Conservation (phyloP, 345 rosid genomes). For the Lenwebbia sp. region DNA sequence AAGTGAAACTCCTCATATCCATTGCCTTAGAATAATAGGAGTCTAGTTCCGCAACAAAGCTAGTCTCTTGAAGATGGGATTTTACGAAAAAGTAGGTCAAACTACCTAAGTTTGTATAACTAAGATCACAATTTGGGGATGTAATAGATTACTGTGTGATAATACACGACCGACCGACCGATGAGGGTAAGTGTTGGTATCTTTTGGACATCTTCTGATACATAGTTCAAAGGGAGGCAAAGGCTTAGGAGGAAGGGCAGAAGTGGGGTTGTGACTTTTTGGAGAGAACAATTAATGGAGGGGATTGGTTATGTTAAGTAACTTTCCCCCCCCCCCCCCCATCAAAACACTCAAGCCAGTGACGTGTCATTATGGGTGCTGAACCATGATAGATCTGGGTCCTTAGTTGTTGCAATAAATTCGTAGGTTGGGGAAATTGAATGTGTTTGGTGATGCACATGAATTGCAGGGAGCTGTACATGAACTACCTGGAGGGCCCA, state of each 20-base stretch:
- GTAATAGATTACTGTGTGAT: background rate
- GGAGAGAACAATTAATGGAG: background rate
- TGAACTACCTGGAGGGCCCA: slow-evolving; percentile 40
- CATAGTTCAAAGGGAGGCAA: background rate
- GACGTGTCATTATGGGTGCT: background rate
- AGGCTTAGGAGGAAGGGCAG: background rate
- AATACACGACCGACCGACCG: no score
- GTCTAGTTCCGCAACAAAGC: background rate
- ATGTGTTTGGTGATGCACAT: background rate
- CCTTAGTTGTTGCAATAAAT: background rate
- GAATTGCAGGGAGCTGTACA: slow-evolving; percentile 47
- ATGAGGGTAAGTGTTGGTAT: background rate
- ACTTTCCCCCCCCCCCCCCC: background rate
- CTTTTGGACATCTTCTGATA: background rate
- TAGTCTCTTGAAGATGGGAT: background rate
- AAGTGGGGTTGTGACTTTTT: background rate
- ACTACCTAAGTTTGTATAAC: background rate
- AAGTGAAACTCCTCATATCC: slow-evolving; percentile 3
- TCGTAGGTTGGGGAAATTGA: background rate
- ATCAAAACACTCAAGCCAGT: background rate
- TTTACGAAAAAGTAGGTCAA: background rate
- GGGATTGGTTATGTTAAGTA: background rate
- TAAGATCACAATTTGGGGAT: background rate
- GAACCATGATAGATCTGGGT: background rate
- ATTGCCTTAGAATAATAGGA: background rate